Base-by-base conservation (phyloP, 345 rosid species). In the Alliaria petiolata region DNA sequence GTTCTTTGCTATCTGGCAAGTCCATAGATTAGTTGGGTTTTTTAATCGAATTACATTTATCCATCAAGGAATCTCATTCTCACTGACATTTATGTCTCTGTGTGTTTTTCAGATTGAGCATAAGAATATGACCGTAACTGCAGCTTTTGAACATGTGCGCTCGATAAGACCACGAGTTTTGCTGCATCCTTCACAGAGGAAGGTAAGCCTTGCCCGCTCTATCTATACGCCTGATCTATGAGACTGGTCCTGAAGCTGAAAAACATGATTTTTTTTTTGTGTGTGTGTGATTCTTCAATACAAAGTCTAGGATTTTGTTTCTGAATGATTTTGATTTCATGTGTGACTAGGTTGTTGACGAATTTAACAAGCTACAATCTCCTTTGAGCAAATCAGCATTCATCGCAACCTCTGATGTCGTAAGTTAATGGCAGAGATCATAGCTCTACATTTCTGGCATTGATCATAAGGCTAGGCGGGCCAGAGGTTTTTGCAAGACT, bases 1-100 rank as follows among this genome's bases (percentile, higher is more conserved):
- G 95, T 89, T 78, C 96, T 93, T 47, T 90, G 96, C 67, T 90
- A 90, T 79, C 81, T 93, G 87, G 98, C 77, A 76, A 57, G 70
- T 69, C 42, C 28, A 45, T 63, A 5, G 40, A 45, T 36, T 16
- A 22, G 6, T 26, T 4, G n/a, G n/a, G n/a, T n/a, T n/a, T n/a
- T n/a, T n/a, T n/a, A n/a, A n/a, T n/a, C n/a, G n/a, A n/a, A n/a
- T n/a, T 52, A 3, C 1, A n/a, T 42, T 40, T 26, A 7, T 31
- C 6, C 62, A 3, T 45, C 6, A 31, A 15, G 8, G 22, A 8
- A 9, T 58, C n/a, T 3, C 14, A 16, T 20, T 56, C 57, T 53
- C 19, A 28, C 25, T 45, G 31, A 22, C 25, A 22, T 22, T 10
- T 16, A 22, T 19, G n/a, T n/a, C n/a, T 4, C 36, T 40, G 2